Conservation (phyloP, 2,329 filamentous ascomycete genomes). For the Exophiala xenobiotica region DNA sequence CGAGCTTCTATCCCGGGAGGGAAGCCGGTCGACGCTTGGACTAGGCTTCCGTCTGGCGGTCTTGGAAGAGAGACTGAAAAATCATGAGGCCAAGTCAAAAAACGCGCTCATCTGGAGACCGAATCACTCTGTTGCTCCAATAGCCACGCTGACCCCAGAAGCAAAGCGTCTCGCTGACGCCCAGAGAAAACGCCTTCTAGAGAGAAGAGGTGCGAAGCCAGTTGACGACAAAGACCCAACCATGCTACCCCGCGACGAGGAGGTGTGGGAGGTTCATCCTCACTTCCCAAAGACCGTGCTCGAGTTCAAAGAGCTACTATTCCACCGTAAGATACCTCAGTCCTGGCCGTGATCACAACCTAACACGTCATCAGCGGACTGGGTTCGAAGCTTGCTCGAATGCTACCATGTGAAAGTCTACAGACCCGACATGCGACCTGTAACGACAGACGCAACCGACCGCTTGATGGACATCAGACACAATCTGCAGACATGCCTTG, state of each 20-base stretch:
- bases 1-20: conserved; percentile 25
- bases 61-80: conserved; percentile 22
- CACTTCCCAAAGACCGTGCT: conserved; percentile 23
- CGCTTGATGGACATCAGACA: conserved; percentile 13
- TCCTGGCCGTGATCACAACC: neutral
- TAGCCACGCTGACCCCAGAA: conserved; percentile 19
- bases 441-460: conserved; percentile 15
- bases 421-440: conserved; percentile 19
- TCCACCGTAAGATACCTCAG: conserved; percentile 16
- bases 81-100: conserved; percentile 17
- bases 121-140: conserved; percentile 16
- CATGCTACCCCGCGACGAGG: conserved; percentile 23
- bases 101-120: conserved; percentile 23
- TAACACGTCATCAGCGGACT: conserved; percentile 16
- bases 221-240: conserved; percentile 26
- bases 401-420: conserved; percentile 24
- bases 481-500: conserved; percentile 24
- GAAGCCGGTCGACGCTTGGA: conserved; percentile 20
- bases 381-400: conserved; percentile 22
- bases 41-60: conserved; percentile 23
- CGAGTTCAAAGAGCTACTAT: conserved; percentile 27
- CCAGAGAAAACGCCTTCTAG: conserved; percentile 16
- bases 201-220: conserved; percentile 12
- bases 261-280: conserved; percentile 20
- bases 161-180: conserved; percentile 15